Percentiles rank a stretch among this genome's conserved stretches.
These are phyloP conservation scores for Solanum sejunctum DNA, from an alignment of 257 asterid species.

Conservation along the genomic window DNA sequence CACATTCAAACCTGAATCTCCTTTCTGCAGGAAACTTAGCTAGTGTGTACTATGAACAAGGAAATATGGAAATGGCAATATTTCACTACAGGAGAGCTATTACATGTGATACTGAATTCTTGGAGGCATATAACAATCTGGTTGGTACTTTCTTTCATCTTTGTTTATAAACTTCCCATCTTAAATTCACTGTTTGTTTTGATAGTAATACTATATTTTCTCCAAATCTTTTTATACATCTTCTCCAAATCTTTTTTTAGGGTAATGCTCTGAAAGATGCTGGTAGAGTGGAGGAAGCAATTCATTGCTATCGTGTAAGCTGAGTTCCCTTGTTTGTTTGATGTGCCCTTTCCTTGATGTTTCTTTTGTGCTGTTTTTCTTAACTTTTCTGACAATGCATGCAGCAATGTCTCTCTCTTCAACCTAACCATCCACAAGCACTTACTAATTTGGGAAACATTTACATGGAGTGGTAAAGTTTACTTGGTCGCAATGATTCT, in stretches of 20 bases:
- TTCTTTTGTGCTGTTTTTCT: not conserved
- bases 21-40: conserved; percentile 80
- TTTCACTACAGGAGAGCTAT: conserved; percentile 85
- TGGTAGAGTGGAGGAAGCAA: conserved; percentile 91
- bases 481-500: not conserved
- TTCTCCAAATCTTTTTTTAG: conserved; percentile 20
- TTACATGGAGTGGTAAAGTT: conserved; percentile 90
- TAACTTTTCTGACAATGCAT: conserved; percentile 2
- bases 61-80: conserved; percentile 93
- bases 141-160: conserved; percentile 21
- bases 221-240: not conserved
- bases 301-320: conserved; percentile 79
- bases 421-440: conserved; percentile 96
- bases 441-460: conserved; percentile 95
- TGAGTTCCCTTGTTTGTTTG: conserved; percentile 2
- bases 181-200: not conserved
- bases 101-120: conserved; percentile 77
- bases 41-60: conserved; percentile 85
- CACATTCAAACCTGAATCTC: not conserved
- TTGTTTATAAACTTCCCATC: not conserved
- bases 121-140: conserved; percentile 96
- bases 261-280: conserved; percentile 98
- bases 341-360: not conserved
- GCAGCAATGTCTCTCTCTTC: conserved; percentile 95
- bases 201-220: not conserved